Base-by-base conservation (phyloP, 495 filamentous ascomycete genomes). In the Venustampulla echinocandica region DNA sequence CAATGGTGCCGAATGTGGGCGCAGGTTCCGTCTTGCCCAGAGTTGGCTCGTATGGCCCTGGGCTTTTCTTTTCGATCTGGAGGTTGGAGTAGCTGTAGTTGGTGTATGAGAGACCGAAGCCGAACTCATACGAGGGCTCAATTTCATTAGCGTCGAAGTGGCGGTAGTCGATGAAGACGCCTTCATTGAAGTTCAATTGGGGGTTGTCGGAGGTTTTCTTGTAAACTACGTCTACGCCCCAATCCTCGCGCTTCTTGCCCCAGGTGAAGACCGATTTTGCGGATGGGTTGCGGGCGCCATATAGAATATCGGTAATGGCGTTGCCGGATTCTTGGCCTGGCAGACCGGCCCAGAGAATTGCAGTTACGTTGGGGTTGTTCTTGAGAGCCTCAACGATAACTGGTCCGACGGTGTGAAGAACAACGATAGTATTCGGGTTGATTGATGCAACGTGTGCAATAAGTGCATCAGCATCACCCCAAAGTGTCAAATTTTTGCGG, bases 101-200 rank as follows among this genome's bases (percentile, higher is more conserved):
- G 17, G 89, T 93, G 67, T 96, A 96, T 54, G 80, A 87, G 49
- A 97, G 66, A 33, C 92, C 92, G 62, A 78, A 88, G 9, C 92
- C 92, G 53, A 97, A 98, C 61, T 94, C 87, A 61, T 84, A 98
- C 47, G 85, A 80, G 1, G 92, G 87, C 18, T 79, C 71, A 43
- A 83, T 75, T 30, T 79, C 68, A 22, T 70, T 68, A 63, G 81
- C 82, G 70, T 98, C 92, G 38, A 98, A 85, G 46, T 79, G 69
- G 44, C 92, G 85, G 65, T 98, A 98, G 65, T 98, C 92, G 63
- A 95, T 93, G 66, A 94, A 92, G 21, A 83, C 72, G 27, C 90
- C 90, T 56, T 96, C 90, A 19, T 70, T 71, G 63, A 90, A 95
- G 62, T 90, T 71, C 21, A 81, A 65, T 64, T 98, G 92, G 3